phyloP scores from a whole-genome alignment of 2,329 filamentous ascomycete genomes.

The Paradendryphiella salina region DNA sequence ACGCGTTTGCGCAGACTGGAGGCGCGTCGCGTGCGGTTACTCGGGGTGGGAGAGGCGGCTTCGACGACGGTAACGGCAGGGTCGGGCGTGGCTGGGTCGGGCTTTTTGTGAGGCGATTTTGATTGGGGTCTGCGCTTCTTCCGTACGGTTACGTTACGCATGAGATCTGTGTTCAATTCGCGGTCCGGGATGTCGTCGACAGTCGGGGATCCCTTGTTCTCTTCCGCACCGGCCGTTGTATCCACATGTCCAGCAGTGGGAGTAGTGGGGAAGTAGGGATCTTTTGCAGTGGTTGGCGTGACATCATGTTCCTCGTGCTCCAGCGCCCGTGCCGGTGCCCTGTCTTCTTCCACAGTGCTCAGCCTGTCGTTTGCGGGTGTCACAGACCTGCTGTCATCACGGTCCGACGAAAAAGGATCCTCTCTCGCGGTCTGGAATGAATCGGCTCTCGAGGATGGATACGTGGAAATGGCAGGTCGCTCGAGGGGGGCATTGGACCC shows the following conservation, averaged over 20 bases:
- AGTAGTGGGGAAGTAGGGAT: conserved; percentile 14
- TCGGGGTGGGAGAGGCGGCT: conserved; percentile 27
- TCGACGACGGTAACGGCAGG: conserved; percentile 15
- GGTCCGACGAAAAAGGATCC: conserved; percentile 43
- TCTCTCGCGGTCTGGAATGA: conserved; percentile 54
- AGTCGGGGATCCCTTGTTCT: conserved; percentile 23
- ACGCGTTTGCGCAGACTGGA: conserved; percentile 42
- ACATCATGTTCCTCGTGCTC: conserved; percentile 36
- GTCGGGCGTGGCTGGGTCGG: conserved; percentile 4
- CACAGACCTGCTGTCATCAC: conserved; percentile 34
- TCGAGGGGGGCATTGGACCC: conserved; percentile 25
- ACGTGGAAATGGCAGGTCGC: conserved; percentile 36
- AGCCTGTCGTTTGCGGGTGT: conserved; percentile 34
- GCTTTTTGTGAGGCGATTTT: conserved; percentile 24
- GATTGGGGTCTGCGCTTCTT: conserved; percentile 39
- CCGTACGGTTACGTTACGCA: conserved; percentile 50
- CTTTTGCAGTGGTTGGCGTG: conserved; percentile 38
- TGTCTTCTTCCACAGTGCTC: conserved; percentile 38
- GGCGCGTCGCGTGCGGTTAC: conserved; percentile 25
- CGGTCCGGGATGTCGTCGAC: conserved; percentile 38
- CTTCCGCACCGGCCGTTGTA: conserved; percentile 12
- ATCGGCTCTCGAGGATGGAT: conserved; percentile 51
- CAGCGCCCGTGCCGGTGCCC: conserved; percentile 44
- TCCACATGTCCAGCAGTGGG: neutral
- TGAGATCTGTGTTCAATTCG: conserved; percentile 48